phyloP scores from a whole-genome alignment of 495 filamentous ascomycete species.

The Trichocladium antarcticum region DNA sequence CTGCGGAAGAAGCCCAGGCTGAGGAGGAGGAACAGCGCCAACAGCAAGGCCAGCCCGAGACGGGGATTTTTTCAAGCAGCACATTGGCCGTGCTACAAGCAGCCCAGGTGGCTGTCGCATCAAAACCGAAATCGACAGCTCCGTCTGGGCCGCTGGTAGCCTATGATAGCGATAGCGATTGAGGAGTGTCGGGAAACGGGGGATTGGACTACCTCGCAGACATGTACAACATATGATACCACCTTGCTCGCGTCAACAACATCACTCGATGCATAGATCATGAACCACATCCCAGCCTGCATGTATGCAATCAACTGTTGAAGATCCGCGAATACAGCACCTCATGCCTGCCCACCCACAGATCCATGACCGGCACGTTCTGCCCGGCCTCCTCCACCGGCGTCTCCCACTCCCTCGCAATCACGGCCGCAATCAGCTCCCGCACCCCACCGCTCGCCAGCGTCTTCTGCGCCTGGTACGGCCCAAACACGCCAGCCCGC shows the following conservation, averaged over 20 bases:
- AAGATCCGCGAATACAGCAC: constrained; percentile 93
- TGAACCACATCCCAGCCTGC: not conserved
- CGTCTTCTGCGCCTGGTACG: constrained; percentile 77
- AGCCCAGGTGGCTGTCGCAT: constrained; percentile 38
- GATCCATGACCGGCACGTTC: constrained; percentile 72
- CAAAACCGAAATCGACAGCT: constrained; percentile 36
- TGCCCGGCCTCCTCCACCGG: constrained; percentile 72
- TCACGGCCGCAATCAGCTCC: constrained; percentile 46
- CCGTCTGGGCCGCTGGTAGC: constrained; percentile 63
- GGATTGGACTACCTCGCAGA: not conserved
- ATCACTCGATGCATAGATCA: not conserved
- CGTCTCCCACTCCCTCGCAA: constrained; percentile 48
- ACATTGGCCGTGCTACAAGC: constrained; percentile 63
- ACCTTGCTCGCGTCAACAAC: not conserved
- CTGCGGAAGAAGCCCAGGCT: constrained; percentile 28
- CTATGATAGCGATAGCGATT: constrained; percentile 73
- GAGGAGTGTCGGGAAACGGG: not conserved
- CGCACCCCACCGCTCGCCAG: constrained; percentile 58
- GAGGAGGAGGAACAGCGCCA: constrained; percentile 29
- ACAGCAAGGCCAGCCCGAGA: constrained; percentile 24
- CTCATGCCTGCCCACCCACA: constrained; percentile 94
- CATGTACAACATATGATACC: constrained; percentile 1
- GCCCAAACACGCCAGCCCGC: constrained; percentile 76
- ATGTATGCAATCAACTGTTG: constrained; percentile 44
- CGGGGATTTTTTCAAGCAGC: constrained; percentile 68